These are phyloP conservation scores for Aspergillus coremiiformis DNA, from an alignment of 495 filamentous ascomycete species.

Conservation along the genomic window DNA sequence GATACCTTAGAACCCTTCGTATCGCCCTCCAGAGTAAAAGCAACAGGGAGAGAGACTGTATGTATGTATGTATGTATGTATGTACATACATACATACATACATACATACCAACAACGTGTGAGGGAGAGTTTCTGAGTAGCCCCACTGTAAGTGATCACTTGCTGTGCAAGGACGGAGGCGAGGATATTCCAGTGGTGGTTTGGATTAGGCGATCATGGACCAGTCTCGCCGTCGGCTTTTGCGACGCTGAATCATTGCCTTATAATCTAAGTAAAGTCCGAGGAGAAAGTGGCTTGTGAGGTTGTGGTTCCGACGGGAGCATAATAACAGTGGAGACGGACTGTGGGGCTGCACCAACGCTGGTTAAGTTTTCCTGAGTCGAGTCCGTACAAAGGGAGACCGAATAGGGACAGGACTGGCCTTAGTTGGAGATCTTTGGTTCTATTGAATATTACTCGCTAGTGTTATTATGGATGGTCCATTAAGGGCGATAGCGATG, in stretches of 20 bases:
- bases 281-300: neutral
- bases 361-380: neutral
- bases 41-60: neutral
- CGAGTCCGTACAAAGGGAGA: neutral
- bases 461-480: neutral
- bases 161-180: no score
- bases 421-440: neutral
- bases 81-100: no score
- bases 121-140: neutral
- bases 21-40: no score
- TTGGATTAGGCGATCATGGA: neutral
- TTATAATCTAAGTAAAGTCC: no score
- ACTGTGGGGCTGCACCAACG: neutral
- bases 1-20: neutral
- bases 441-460: neutral
- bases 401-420: neutral
- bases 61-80: no score
- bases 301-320: constrained; percentile 1
- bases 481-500: neutral
- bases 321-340: constrained; percentile 1
- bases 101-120: neutral
- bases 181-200: no score
- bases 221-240: neutral
- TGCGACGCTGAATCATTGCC: no score
- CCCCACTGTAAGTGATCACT: no score